These are phyloP conservation scores for Coniella vitis DNA, from an alignment of 2,329 filamentous ascomycete species.

Conservation along the genomic window DNA sequence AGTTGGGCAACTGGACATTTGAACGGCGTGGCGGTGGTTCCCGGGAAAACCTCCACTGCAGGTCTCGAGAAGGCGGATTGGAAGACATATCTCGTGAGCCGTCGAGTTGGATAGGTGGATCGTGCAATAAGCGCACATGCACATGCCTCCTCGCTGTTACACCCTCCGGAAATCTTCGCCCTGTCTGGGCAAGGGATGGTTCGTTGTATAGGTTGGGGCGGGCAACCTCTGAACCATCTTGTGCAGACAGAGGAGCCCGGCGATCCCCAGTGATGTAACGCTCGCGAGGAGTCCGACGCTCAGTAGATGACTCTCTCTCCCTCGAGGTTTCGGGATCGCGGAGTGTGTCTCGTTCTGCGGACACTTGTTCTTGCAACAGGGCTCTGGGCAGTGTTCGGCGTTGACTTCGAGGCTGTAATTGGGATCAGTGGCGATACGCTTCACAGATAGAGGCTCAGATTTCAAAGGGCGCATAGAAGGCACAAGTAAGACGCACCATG, in stretches of 20 bases:
- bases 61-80: conserved; percentile 25
- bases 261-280: not conserved
- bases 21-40: conserved; percentile 25
- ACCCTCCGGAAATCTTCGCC: not conserved
- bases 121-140: not conserved
- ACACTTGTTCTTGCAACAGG: not conserved
- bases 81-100: conserved; percentile 28
- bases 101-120: not conserved
- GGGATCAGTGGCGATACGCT: not conserved
- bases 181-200: not conserved
- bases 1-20: conserved; percentile 19
- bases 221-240: not conserved
- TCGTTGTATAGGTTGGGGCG: not conserved
- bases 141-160: conserved; percentile 1
- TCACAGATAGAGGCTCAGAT: not conserved
- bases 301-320: not conserved
- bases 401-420: conserved; percentile 4
- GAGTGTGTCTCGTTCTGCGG: not conserved
- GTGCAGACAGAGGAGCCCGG: not conserved
- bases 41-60: conserved; percentile 30
- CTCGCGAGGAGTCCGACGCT: not conserved
- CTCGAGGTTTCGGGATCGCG: not conserved
- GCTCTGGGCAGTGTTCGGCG: not conserved
- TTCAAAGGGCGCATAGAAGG: too few relatives aligned
- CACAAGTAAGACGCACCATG: conserved; percentile 4